Evolutionary conservation across 805 yeast species (phyloP).

Genomic region (Lipomyces spencermartinsiae): DNA sequence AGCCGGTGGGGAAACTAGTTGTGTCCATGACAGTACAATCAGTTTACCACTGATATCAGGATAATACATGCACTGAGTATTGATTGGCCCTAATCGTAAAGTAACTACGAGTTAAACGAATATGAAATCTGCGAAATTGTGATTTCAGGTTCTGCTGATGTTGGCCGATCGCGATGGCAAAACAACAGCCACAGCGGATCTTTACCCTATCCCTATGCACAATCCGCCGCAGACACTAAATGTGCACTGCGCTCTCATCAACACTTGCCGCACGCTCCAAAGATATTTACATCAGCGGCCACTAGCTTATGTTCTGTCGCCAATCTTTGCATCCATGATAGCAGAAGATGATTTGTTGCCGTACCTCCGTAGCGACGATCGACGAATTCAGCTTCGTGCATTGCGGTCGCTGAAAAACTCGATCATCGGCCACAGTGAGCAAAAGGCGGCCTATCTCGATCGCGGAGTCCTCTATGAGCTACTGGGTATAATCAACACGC

Average conservation of each 20-base stretch:
- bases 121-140: background rate
- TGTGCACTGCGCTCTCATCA: background rate
- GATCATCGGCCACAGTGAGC: slow-evolving; percentile 47
- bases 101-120: too few relatives aligned
- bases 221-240: background rate
- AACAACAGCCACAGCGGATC: background rate
- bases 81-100: too few relatives aligned
- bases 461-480: slow-evolving; percentile 39
- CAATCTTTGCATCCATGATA: slow-evolving; percentile 20
- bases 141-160: background rate
- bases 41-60: too few relatives aligned
- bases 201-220: background rate
- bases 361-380: slow-evolving; percentile 22
- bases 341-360: slow-evolving; percentile 31
- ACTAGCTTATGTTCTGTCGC: background rate
- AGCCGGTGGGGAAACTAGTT: too few relatives aligned
- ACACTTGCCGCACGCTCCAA: background rate
- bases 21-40: too few relatives aligned
- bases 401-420: slow-evolving; percentile 43
- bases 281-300: background rate
- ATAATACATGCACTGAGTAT: too few relatives aligned
- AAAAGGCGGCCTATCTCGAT: slow-evolving; percentile 41
- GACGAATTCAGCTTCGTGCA: slow-evolving; percentile 32
- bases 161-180: background rate
- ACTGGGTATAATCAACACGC: slow-evolving; percentile 38